phyloP scores from a whole-genome alignment of 192 early-diverging fungal species.

The Podochytrium sp. region DNA sequence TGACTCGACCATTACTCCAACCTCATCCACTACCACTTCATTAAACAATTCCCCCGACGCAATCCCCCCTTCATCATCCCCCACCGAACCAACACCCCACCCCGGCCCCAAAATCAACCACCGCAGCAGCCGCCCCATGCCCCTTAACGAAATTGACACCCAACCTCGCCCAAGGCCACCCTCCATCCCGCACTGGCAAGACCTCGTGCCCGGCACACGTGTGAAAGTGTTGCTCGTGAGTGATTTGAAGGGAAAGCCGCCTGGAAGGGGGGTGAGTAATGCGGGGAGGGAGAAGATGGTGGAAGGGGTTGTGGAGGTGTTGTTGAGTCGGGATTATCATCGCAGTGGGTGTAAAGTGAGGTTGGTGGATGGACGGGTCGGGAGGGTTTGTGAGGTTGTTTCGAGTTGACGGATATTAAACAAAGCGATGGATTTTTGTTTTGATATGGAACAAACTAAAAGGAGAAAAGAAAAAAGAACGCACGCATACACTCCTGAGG shows the following conservation, averaged over 20 bases:
- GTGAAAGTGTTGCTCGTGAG: background rate
- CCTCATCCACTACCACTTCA: background rate
- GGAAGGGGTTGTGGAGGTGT: slow-evolving; percentile 17
- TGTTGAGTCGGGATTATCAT: slow-evolving; percentile 32
- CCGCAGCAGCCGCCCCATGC: background rate
- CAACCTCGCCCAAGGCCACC: slow-evolving; percentile 2
- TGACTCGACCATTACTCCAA: background rate
- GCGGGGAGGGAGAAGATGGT: slow-evolving; percentile 13
- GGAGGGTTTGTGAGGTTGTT: slow-evolving; percentile 18
- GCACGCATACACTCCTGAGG: no score
- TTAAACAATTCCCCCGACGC: background rate
- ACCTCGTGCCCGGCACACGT: slow-evolving; percentile 18
- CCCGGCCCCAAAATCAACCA: slow-evolving; percentile 6
- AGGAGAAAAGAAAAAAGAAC: no score
- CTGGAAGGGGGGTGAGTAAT: slow-evolving; percentile 24
- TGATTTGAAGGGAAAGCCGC: slow-evolving; percentile 21
- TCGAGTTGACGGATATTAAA: no score
- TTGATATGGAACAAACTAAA: no score
- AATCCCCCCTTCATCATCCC: background rate
- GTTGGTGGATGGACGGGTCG: slow-evolving; percentile 24
- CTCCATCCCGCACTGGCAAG: slow-evolving; percentile 20
- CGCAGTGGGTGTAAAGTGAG: slow-evolving; percentile 27
- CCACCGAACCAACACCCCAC: background rate
- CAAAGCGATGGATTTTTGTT: no score
- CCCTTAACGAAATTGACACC: slow-evolving; percentile 4